Conservation (phyloP, 83 land plant genomes). For the Picea abies region DNA sequence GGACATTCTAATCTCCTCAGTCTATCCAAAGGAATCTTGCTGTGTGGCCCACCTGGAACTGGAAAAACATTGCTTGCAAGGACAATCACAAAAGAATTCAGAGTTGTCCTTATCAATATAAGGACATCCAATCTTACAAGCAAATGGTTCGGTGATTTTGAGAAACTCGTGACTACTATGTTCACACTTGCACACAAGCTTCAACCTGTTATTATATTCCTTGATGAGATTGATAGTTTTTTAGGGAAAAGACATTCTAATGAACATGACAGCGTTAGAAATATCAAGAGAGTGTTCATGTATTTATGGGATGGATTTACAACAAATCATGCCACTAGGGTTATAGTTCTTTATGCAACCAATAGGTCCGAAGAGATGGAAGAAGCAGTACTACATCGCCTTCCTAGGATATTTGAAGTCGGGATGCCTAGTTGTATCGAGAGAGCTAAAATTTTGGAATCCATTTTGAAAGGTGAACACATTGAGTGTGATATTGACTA, state of each 20-base stretch:
- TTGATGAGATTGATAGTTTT: conserved; percentile 24
- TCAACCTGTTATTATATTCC: conserved; percentile 90
- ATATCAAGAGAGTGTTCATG: conserved; percentile 81
- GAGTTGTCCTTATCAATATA: no score
- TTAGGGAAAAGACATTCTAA: conserved; percentile 76
- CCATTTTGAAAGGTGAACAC: conserved; percentile 58
- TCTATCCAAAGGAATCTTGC: no score
- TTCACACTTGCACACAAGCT: conserved; percentile 54
- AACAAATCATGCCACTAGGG: conserved; percentile 36
- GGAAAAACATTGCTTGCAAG: no score
- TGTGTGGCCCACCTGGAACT: no score
- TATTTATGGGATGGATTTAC: conserved; percentile 91
- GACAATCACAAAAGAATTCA: no score
- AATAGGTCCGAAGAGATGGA: conserved; percentile 26
- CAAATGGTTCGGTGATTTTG: no score
- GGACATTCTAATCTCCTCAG: no score
- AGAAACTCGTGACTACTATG: conserved; percentile 23
- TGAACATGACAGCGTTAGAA: conserved; percentile 60
- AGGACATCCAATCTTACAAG: no score
- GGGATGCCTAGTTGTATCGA: conserved; percentile 75
- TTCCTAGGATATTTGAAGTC: conserved; percentile 93
- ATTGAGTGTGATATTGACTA: conserved; percentile 60
- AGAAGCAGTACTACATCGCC: conserved; percentile 89
- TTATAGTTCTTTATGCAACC: conserved; percentile 95
- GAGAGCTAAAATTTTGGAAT: conserved; percentile 73